Conservation (phyloP, 148 eudicot species). For the Diospyros kaki region DNA sequence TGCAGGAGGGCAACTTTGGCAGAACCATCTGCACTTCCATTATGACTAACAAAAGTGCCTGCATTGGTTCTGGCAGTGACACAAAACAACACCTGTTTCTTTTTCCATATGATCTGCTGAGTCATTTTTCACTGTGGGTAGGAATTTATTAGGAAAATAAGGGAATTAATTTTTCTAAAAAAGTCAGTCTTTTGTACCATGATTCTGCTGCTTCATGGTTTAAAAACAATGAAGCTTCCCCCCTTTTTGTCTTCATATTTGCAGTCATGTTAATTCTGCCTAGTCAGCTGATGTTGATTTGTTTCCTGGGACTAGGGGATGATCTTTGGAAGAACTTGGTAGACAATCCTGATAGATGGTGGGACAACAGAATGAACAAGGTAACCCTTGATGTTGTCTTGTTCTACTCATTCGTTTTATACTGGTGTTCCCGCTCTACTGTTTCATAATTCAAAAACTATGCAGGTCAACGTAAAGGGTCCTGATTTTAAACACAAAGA, state of each 20-base stretch:
- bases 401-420: no score
- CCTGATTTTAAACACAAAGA: conserved; percentile 51
- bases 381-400: neutral
- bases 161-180: neutral
- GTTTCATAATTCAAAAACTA: neutral
- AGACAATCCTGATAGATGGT: conserved; percentile 48
- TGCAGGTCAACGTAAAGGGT: conserved; percentile 21
- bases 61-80: no score
- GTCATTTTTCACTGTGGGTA: neutral
- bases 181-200: neutral
- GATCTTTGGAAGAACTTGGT: conserved; percentile 42
- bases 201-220: neutral
- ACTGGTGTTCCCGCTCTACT: neutral
- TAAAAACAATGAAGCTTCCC: neutral
- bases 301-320: conserved; percentile 10
- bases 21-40: no score
- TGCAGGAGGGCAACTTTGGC: no score
- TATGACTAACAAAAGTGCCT: no score
- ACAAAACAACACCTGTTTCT: neutral
- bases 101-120: neutral
- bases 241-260: neutral
- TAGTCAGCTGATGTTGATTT: neutral
- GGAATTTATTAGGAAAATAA: neutral
- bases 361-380: conserved; percentile 47
- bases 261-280: neutral